phyloP scores from a whole-genome alignment of 192 early-diverging fungal genomes.

The Coemansia aciculifera region DNA sequence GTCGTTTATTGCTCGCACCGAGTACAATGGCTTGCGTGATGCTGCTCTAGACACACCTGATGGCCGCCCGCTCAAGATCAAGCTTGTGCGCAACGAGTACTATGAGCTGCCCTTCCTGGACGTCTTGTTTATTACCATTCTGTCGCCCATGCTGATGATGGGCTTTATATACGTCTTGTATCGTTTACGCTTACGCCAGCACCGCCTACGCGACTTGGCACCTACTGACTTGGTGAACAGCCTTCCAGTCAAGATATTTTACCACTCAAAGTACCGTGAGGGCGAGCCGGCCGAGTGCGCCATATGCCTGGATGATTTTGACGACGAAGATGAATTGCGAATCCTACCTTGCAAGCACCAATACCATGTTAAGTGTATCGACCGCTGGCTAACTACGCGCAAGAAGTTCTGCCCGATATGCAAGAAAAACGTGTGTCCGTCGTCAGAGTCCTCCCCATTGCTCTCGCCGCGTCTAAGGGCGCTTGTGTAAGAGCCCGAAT shows the following conservation, averaged over 20 bases:
- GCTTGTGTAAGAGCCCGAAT: constrained; percentile 29
- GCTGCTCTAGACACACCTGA: constrained; percentile 22
- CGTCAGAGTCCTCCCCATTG: constrained; percentile 38
- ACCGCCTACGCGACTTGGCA: constrained; percentile 72
- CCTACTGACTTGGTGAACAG: constrained; percentile 71
- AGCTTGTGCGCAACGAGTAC: constrained; percentile 54
- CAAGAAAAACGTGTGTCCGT: constrained; percentile 61
- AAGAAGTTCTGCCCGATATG: constrained; percentile 84
- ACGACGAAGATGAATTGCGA: constrained; percentile 73
- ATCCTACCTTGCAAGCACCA: constrained; percentile 86
- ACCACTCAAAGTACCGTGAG: constrained; percentile 61
- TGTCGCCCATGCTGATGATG: constrained; percentile 82
- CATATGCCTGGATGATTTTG: constrained; percentile 93
- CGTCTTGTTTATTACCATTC: constrained; percentile 76
- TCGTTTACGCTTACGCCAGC: constrained; percentile 71
- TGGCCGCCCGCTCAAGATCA: constrained; percentile 24
- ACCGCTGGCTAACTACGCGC: constrained; percentile 85
- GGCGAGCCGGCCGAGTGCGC: constrained; percentile 82
- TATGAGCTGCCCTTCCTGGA: constrained; percentile 72
- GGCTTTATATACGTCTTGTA: constrained; percentile 72
- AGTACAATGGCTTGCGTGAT: constrained; percentile 63
- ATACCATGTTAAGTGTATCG: constrained; percentile 87
- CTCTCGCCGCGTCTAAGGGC: constrained; percentile 43
- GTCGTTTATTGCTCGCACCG: constrained; percentile 75
- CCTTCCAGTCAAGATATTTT: constrained; percentile 73